Evolutionary conservation across 352 stramenopile genomes (phyloP), one percentile per base, ranked within the genome.

Genomic region (Phytophthora nicotianae): DNA sequence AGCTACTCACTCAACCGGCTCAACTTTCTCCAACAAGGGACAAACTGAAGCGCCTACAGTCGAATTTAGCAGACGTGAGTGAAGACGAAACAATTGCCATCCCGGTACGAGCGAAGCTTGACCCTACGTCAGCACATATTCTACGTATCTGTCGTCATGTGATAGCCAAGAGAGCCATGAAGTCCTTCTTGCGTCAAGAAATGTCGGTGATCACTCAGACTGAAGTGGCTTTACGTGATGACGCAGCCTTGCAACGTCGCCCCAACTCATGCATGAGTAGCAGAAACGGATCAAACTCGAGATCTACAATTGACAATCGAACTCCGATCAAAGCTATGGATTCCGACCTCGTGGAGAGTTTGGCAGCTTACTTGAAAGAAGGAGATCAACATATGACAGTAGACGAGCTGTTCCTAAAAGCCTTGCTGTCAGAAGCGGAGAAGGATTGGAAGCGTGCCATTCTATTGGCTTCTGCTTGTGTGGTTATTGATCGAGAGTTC

Each of bases 391-490:
- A 82, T 19, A 59, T 86, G 69, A 86, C 78, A 4, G 58, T 90
- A 17, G 77, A 90, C 20, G 82, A 90, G 32, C 45, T 93, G n/a
- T 90, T 85, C 50, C 41, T 70, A 21, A 59, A 65, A n/a, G 82
- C 79, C 0, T 61, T 90, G 0, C 40, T 77, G 8, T 77, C 81
- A 0, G 84, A 93, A 35, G 65, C 63, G 0, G 71, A 79, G 13
- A 88, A 84, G 38, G 50, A 81, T 14, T 91, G 82, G 84, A 88
- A 90, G 43, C 77, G 81, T 16, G 80, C 79, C 7, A 93, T 90
- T 20, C 53, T 93, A 33, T 46, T 93, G 21, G 76, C 82, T 1
- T 93, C 81, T 0, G 84, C 80, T 3, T 93, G 82, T 29, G 77
- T 90, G 37, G 72, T 84, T 24, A 73, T 91, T 6, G 79, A 93